These are phyloP conservation scores for Zostera marina DNA, from an alignment of 116 monocot species.

Conservation along the genomic window DNA sequence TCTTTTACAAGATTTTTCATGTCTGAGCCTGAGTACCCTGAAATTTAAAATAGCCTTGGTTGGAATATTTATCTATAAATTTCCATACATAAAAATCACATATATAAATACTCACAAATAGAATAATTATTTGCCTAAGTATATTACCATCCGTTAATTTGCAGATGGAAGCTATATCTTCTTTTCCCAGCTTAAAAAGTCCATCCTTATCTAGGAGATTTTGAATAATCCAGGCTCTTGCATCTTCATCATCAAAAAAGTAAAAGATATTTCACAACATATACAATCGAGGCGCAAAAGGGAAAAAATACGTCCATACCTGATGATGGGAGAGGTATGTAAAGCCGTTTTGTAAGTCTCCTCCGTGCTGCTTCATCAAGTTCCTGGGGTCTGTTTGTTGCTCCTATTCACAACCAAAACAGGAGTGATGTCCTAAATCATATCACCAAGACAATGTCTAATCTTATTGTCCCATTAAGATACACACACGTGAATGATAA, in stretches of 20 bases:
- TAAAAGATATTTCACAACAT: slow-evolving; percentile 5
- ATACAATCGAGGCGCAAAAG: slow-evolving; percentile 4
- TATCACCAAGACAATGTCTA: background rate
- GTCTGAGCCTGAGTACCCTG: slow-evolving; percentile 92
- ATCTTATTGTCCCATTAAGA: background rate
- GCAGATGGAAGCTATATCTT: slow-evolving; percentile 58
- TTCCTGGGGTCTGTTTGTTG: slow-evolving; percentile 94
- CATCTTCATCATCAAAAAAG: slow-evolving; percentile 38
- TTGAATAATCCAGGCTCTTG: slow-evolving; percentile 72
- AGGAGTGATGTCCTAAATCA: background rate
- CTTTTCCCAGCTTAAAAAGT: slow-evolving; percentile 70
- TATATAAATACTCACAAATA: too few relatives aligned
- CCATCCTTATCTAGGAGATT: slow-evolving; percentile 94
- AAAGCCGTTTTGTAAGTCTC: slow-evolving; percentile 73
- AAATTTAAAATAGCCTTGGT: slow-evolving; percentile 1
- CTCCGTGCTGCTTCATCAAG: slow-evolving; percentile 97
- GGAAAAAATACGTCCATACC: slow-evolving; percentile 21
- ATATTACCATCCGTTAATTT: slow-evolving; percentile 64
- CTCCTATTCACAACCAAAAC: slow-evolving; percentile 35
- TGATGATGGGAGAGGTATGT: slow-evolving; percentile 95
- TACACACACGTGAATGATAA: background rate
- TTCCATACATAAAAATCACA: too few relatives aligned
- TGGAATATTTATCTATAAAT: background rate
- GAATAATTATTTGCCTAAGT: too few relatives aligned
- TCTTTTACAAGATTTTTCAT: slow-evolving; percentile 99